These are phyloP conservation scores for Rachicladosporium sp. DNA, from an alignment of 2,329 filamentous ascomycete species.

Conservation along the genomic window DNA sequence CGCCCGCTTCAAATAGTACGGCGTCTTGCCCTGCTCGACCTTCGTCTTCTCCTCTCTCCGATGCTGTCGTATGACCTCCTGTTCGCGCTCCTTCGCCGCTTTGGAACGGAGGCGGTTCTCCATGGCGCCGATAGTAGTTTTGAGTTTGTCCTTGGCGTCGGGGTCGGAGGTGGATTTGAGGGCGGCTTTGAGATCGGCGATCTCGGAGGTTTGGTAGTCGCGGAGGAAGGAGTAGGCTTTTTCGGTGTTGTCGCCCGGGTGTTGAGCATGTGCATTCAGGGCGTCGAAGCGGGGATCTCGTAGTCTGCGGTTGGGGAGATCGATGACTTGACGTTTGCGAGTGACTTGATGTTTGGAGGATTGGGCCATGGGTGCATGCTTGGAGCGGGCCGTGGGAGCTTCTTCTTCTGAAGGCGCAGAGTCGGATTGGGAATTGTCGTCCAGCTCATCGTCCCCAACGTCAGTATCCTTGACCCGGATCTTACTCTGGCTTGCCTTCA, in stretches of 20 bases:
- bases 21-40: conserved; percentile 77
- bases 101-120: conserved; percentile 64
- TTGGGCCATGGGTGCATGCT: conserved; percentile 78
- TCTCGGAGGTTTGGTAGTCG: conserved; percentile 74
- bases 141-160: conserved; percentile 54
- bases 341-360: conserved; percentile 75
- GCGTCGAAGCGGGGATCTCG: conserved; percentile 87
- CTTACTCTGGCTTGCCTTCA: conserved; percentile 14
- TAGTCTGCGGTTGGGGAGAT: conserved; percentile 41
- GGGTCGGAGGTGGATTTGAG: conserved; percentile 57
- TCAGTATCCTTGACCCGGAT: conserved; percentile 8
- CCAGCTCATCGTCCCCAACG: conserved; percentile 6
- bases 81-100: conserved; percentile 55
- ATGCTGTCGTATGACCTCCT: conserved; percentile 61
- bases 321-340: conserved; percentile 63
- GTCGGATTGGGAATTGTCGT: conserved; percentile 21
- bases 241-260: conserved; percentile 37
- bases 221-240: conserved; percentile 80
- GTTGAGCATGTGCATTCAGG: conserved; percentile 35
- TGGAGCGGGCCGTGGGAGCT: conserved; percentile 45
- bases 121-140: conserved; percentile 64
- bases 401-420: conserved; percentile 30
- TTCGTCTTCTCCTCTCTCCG: conserved; percentile 71
- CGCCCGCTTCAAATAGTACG: conserved; percentile 81
- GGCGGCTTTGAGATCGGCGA: conserved; percentile 57